Base-by-base conservation (phyloP, 345 rosid species). In the Corchorus capsularis region DNA sequence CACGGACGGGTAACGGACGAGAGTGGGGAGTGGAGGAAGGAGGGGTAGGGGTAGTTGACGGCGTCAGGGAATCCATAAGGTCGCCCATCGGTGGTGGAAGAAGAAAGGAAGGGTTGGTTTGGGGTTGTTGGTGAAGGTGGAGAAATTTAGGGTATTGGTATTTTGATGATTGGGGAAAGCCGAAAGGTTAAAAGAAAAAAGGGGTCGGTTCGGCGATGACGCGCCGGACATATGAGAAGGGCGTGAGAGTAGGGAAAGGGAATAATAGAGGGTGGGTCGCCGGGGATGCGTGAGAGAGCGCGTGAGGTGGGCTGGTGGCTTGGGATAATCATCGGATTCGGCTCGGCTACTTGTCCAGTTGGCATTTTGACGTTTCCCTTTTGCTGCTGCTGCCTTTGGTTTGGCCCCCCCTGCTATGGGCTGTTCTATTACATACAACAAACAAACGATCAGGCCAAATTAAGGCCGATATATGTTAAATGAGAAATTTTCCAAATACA, bases 1-100 rank as follows among this genome's bases (percentile, higher is more conserved):
- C 99, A 3, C 99, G 91, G 63, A 90, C 87, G 3, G 99, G 93
- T 8, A 91, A 62, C 69, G 88, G 74, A 56, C 95, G 91, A 5
- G 87, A 75, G 55, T 59, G 62, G 49, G 85, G 82, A 6, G 88
- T 76, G 69, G 81, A 39, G 45, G 78, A 46, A 19, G 88, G 77
- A 59, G 86, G 79, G 69, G 78, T 69, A 2, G 59, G 62, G 16
- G 64, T 13, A 4, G 74, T 2, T 6, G 74, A 79, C 82, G 80
- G 83, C 76, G 80, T 79, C 72, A 82, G 35, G 53, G 84, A 75
- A 6, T 87, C 90, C 53, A 78, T 80, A 69, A 83, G 57, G 41
- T 87, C 90, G 53, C 82, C 90, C 90, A 85, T 83, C 50, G 49
- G 50, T 2, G 10, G 35, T 27, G 0, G 55, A 32, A 17, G 12